phyloP scores from a whole-genome alignment of 495 filamentous ascomycete species.

The Pseudomonodictys pantanalensis region DNA sequence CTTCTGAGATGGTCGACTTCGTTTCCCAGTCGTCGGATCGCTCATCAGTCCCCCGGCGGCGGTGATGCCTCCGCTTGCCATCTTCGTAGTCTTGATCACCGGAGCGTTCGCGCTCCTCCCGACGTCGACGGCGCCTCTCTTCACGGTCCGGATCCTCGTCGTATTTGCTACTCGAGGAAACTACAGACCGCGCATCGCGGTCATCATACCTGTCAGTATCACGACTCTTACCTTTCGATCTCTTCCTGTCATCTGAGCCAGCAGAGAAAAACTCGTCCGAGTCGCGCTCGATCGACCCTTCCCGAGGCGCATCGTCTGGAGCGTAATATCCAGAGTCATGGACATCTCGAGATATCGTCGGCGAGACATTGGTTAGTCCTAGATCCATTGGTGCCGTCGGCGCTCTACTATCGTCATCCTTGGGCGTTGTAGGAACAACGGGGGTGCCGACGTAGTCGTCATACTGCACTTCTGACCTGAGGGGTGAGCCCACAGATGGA shows the following conservation, averaged over 20 bases:
- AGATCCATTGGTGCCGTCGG: neutral
- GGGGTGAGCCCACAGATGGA: conserved; percentile 35
- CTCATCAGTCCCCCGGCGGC: conserved; percentile 24
- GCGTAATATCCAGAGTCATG: conserved; percentile 27
- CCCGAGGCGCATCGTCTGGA: conserved; percentile 12
- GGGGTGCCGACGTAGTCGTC: conserved; percentile 32
- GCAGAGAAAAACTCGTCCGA: conserved; percentile 30
- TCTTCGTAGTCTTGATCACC: conserved; percentile 24
- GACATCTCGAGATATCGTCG: neutral
- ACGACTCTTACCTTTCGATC: neutral
- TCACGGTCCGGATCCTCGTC: conserved; percentile 14
- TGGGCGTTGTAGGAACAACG: neutral
- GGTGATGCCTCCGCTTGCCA: conserved; percentile 24
- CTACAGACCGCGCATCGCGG: conserved; percentile 2
- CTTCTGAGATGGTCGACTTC: conserved; percentile 26
- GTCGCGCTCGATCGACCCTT: conserved; percentile 4
- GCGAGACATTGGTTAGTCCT: neutral
- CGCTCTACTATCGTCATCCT: neutral
- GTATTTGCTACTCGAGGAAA: neutral
- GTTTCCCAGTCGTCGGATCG: conserved; percentile 27
- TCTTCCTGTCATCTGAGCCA: conserved; percentile 18
- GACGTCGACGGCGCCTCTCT: conserved; percentile 4
- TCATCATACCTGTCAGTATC: conserved; percentile 11
- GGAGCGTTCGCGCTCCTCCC: conserved; percentile 22
- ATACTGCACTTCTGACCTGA: conserved; percentile 37